Conservation (phyloP, 1,284 basidiomycete species). For the Rhodotorula sp. region DNA sequence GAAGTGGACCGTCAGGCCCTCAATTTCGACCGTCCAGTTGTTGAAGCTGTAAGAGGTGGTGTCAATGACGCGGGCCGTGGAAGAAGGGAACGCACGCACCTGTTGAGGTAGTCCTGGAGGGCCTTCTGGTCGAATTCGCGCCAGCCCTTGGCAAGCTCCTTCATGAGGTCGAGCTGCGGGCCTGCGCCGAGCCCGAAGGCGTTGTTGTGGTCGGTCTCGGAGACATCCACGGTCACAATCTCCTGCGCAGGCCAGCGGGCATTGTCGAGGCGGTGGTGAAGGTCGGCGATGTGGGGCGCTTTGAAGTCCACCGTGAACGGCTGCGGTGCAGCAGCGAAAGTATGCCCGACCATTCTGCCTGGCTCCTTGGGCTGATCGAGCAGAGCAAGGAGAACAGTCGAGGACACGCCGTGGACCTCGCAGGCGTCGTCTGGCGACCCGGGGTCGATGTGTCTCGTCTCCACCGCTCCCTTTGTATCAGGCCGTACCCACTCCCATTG, state of each 20-base stretch:
- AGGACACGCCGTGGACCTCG: too few relatives aligned
- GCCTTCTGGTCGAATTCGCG: constrained; percentile 4
- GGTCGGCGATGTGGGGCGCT: constrained; percentile 10
- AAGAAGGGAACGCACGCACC: constrained; percentile 1
- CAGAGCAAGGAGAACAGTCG: too few relatives aligned
- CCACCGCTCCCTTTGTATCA: too few relatives aligned
- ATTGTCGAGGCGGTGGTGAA: constrained; percentile 16
- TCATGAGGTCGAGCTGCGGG: constrained; percentile 28
- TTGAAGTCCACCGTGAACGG: constrained; percentile 26
- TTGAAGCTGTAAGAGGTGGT: constrained; percentile 9
- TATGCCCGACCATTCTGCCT: not conserved
- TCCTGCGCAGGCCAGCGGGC: constrained; percentile 31
- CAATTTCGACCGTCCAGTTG: constrained; percentile 36
- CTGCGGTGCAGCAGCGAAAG: constrained; percentile 1
- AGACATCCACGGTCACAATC: constrained; percentile 6
- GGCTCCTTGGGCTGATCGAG: too few relatives aligned
- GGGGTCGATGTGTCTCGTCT: too few relatives aligned
- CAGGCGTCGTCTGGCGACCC: too few relatives aligned
- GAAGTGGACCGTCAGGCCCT: constrained; percentile 38
- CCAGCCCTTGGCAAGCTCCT: constrained; percentile 26
- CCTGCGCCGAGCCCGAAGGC: constrained; percentile 23
- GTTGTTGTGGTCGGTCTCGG: not conserved
- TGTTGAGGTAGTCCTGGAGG: constrained; percentile 21
- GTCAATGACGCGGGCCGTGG: not conserved
- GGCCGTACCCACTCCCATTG: too few relatives aligned